These are phyloP conservation scores for Coniochaeta sp. DNA, from an alignment of 2,329 filamentous ascomycete species.

Conservation along the genomic window DNA sequence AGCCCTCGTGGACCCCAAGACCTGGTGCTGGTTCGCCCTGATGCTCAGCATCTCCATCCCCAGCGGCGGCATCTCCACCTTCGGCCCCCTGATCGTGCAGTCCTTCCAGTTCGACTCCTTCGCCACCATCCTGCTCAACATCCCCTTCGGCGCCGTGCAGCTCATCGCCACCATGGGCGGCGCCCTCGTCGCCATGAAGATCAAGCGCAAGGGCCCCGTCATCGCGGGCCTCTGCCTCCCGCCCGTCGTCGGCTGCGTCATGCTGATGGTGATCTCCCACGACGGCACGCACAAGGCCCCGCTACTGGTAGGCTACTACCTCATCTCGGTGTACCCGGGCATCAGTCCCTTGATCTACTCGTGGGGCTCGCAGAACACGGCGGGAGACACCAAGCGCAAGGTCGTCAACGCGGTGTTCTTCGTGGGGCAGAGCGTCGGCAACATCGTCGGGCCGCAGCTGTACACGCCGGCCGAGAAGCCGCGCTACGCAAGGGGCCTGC, in stretches of 20 bases:
- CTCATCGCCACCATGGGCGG: constrained; percentile 51
- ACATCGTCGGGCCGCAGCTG: constrained; percentile 58
- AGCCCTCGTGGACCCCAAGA: constrained; percentile 29
- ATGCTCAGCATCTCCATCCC: constrained; percentile 50
- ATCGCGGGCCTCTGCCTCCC: constrained; percentile 29
- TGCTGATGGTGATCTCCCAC: constrained; percentile 40
- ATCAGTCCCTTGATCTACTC: constrained; percentile 51
- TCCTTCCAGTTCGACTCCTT: constrained; percentile 50
- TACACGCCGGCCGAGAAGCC: constrained; percentile 55
- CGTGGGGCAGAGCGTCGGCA: constrained; percentile 57
- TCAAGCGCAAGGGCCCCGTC: constrained; percentile 34
- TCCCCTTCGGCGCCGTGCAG: constrained; percentile 54
- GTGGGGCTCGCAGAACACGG: constrained; percentile 57
- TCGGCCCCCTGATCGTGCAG: constrained; percentile 50
- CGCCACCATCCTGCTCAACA: constrained; percentile 52
- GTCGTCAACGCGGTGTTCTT: constrained; percentile 58
- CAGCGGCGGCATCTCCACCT: constrained; percentile 50
- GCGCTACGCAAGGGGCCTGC: constrained; percentile 47
- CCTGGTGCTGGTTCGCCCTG: constrained; percentile 33
- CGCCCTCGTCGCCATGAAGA: constrained; percentile 34
- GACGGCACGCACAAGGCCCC: constrained; percentile 32
- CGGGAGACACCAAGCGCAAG: constrained; percentile 64
- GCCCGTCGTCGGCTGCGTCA: constrained; percentile 31
- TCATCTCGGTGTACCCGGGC: constrained; percentile 25
- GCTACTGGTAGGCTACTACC: constrained; percentile 42